Conservation (phyloP, 345 rosid genomes). For the Eucalyptus camaldulensis region DNA sequence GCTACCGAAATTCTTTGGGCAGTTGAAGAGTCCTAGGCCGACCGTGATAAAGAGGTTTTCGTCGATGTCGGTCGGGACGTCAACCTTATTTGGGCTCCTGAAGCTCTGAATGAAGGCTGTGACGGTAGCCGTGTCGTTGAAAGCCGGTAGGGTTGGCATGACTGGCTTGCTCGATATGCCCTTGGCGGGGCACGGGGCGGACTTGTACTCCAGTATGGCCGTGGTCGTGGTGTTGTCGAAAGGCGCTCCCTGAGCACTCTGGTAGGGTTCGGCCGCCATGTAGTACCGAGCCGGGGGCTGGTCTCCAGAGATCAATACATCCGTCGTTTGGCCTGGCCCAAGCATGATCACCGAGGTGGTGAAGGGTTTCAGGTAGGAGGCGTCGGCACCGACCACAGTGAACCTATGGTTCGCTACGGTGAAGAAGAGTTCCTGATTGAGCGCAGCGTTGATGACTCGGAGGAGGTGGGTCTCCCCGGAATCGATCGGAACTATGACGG, state of each 20-base stretch:
- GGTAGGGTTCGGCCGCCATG: conserved; percentile 73
- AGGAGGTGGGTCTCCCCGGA: conserved; percentile 73
- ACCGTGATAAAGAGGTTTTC: conserved; percentile 58
- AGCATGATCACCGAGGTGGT: conserved; percentile 64
- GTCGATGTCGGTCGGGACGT: conserved; percentile 59
- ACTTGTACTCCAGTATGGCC: conserved; percentile 76
- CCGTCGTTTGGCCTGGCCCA: conserved; percentile 96
- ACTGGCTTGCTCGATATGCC: conserved; percentile 19
- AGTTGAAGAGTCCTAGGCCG: conserved; percentile 64
- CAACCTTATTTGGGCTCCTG: conserved; percentile 36
- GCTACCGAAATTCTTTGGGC: conserved; percentile 37
- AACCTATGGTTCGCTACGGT: conserved; percentile 69
- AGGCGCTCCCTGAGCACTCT: conserved; percentile 61
- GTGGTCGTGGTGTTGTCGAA: conserved; percentile 87
- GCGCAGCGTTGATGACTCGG: conserved; percentile 69
- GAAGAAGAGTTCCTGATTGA: conserved; percentile 85
- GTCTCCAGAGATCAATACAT: conserved; percentile 66
- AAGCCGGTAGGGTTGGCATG: conserved; percentile 53
- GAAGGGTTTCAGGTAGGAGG: conserved; percentile 70
- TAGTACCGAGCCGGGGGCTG: conserved; percentile 63
- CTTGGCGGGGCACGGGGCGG: conserved; percentile 61
- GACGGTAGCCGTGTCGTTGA: conserved; percentile 67
- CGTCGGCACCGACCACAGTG: conserved; percentile 91
- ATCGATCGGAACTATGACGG: conserved; percentile 50
- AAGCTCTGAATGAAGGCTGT: conserved; percentile 38